A percentile compares a stretch with the other conserved stretches of the same genome.
phyloP scores from a whole-genome alignment of 1,139 yeast species.

The Suhomyces wounanorum region DNA sequence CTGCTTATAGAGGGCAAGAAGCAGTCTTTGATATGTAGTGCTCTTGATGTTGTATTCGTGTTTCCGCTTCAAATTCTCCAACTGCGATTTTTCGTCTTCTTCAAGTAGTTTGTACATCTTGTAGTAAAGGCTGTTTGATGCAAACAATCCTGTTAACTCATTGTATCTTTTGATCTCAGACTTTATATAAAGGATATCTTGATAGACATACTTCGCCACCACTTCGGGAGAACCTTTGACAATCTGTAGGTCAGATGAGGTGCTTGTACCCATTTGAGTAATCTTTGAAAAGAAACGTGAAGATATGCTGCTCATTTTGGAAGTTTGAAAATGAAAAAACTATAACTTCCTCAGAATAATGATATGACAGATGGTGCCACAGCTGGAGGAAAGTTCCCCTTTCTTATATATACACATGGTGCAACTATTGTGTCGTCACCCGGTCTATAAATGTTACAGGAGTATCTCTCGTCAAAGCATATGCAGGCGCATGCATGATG shows the following conservation, averaged over 20 bases:
- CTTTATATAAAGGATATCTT: conserved; percentile 23
- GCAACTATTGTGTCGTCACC: background rate
- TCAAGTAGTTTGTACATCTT: conserved; percentile 25
- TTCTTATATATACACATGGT: background rate
- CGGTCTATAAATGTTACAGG: background rate
- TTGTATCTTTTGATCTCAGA: conserved; percentile 24
- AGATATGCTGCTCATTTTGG: conserved; percentile 1
- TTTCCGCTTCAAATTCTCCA: conserved; percentile 16
- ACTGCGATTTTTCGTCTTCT: conserved; percentile 19
- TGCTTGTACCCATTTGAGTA: background rate
- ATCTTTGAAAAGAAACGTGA: conserved; percentile 3
- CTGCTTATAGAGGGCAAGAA: conserved; percentile 20
- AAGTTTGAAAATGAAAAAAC: background rate
- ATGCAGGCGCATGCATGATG: conserved; percentile 2
- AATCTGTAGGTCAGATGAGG: conserved; percentile 5
- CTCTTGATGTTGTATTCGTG: conserved; percentile 14
- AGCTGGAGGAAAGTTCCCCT: background rate
- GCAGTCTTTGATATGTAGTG: conserved; percentile 18
- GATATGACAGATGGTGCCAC: background rate
- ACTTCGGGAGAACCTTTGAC: conserved; percentile 23
- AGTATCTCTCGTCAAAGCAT: background rate
- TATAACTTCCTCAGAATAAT: background rate
- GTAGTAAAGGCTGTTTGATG: conserved; percentile 19
- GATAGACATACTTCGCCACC: conserved; percentile 23
- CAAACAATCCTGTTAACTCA: conserved; percentile 21